These are phyloP conservation scores for Phytopythium boreale DNA, from an alignment of 352 stramenopile genomes.

Conservation along the genomic window DNA sequence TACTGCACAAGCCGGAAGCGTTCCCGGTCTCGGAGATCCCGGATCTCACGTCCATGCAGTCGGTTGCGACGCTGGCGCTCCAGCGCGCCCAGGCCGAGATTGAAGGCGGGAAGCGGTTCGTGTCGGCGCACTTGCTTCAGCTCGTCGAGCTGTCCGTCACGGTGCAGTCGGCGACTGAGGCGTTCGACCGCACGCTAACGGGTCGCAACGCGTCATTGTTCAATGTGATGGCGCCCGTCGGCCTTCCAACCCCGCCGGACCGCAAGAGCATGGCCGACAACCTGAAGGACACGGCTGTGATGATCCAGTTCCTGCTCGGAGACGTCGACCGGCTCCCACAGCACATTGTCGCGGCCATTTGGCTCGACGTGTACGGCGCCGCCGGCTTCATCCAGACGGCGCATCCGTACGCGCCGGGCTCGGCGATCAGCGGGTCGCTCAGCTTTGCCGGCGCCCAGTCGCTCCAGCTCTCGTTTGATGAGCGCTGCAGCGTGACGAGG, in stretches of 20 bases:
- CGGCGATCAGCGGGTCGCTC: constrained; percentile 29
- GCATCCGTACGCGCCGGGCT: constrained; percentile 49
- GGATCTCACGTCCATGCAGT: constrained; percentile 58
- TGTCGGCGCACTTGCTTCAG: constrained; percentile 74
- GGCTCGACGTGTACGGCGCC: constrained; percentile 76
- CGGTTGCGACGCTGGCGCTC: constrained; percentile 58
- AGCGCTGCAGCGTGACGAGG: constrained; percentile 43
- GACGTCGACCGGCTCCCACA: constrained; percentile 39
- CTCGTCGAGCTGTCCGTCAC: constrained; percentile 76
- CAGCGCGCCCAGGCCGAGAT: constrained; percentile 53
- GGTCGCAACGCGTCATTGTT: neutral
- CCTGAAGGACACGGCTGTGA: constrained; percentile 46
- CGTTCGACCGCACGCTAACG: constrained; percentile 31
- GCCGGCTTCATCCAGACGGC: constrained; percentile 54
- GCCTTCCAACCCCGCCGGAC: constrained; percentile 42
- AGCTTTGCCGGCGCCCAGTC: constrained; percentile 52
- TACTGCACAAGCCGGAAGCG: constrained; percentile 57
- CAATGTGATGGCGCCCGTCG: constrained; percentile 18
- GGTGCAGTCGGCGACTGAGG: constrained; percentile 31
- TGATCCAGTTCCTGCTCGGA: constrained; percentile 63
- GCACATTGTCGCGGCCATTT: constrained; percentile 64
- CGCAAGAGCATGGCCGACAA: constrained; percentile 33
- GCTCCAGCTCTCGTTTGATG: constrained; percentile 64
- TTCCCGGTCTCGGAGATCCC: constrained; percentile 58
- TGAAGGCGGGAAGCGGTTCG: constrained; percentile 59